Base-by-base conservation (phyloP, 306 rosid genomes). In the Trifolium subterraneum region DNA sequence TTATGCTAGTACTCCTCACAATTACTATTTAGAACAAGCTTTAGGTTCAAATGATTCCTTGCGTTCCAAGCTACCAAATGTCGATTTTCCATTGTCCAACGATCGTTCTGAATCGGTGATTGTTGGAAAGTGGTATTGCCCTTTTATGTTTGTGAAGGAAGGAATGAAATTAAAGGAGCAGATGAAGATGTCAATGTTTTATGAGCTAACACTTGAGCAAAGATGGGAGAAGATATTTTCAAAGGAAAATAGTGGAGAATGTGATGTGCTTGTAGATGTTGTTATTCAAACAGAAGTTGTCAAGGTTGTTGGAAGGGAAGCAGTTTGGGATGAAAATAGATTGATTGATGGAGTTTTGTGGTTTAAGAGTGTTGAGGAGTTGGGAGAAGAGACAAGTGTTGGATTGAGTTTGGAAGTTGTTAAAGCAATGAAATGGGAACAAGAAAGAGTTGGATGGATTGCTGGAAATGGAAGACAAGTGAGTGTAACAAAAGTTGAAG, bases 121-220 rank as follows among this genome's bases (percentile, higher is more conserved):
- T 2, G 70, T 87, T 6, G 96, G 90, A 1, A 85, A 84, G 41
- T 90, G 93, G 93, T 79, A 90, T 7, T 54, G 78, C 23, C 96
- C 92, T 66, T 86, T 84, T 50, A 58, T 85, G 80, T 87, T 87
- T 54, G 56, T 87, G n/a, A 80, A 73, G 71, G 95, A 86, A 56
- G 76, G 75, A 55, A 14, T 55, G 45, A 76, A 23, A 16, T 18
- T 76, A 3, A 82, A 81, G 33, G 72, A 79, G 22, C 83, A 84
- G 2, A 73, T 86, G 83, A 47, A 68, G 11, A 62, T 5, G 2
- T 85, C 86, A 1, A 41, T 62, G 74, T 87, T 81, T 20, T 87
- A 89, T 23, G 72, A 75, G 41, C 62, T 86, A 82, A 85, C 84
- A 15, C 86, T 89, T 1, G 81, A 79, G 63, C 88, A 87, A 55